Conservation (phyloP, 257 asterid genomes). For the Perilla frutescens region DNA sequence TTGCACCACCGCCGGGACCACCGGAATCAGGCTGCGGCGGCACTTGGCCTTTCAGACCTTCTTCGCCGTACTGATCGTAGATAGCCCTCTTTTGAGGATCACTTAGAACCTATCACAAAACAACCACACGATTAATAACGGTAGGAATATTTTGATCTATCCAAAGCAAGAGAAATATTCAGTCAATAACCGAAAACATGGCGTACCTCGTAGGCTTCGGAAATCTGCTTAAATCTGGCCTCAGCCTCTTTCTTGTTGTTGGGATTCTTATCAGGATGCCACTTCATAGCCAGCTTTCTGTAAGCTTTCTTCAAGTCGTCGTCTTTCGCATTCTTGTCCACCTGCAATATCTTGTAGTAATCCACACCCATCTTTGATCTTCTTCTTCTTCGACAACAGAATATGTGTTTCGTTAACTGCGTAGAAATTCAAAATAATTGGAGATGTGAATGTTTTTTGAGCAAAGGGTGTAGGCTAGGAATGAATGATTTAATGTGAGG, state of each 20-base stretch:
- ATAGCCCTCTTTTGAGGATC: conserved; percentile 83
- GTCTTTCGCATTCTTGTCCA: conserved; percentile 71
- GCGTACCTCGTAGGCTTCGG: conserved; percentile 86
- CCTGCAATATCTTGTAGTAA: conserved; percentile 70
- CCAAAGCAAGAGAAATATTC: neutral
- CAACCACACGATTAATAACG: neutral
- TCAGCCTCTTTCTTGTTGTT: conserved; percentile 82
- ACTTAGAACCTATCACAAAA: conserved; percentile 65
- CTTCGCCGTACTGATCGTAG: conserved; percentile 91
- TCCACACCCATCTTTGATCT: conserved; percentile 69
- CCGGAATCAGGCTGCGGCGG: conserved; percentile 67
- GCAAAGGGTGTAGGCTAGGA: neutral
- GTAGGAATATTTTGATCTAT: no score
- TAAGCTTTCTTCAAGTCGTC: conserved; percentile 89
- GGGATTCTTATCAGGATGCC: conserved; percentile 94
- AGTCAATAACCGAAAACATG: neutral
- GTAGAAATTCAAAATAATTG: neutral
- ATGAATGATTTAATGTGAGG: neutral
- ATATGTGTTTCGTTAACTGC: no score
- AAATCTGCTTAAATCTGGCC: conserved; percentile 82
- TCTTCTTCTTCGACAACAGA: neutral
- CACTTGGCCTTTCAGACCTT: conserved; percentile 84
- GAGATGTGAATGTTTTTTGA: neutral
- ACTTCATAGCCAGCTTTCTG: conserved; percentile 82
- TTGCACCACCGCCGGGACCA: conserved; percentile 69